Evolutionary conservation across 768 basidiomycete genomes (phyloP).

Genomic region (Cyathus striatus): DNA sequence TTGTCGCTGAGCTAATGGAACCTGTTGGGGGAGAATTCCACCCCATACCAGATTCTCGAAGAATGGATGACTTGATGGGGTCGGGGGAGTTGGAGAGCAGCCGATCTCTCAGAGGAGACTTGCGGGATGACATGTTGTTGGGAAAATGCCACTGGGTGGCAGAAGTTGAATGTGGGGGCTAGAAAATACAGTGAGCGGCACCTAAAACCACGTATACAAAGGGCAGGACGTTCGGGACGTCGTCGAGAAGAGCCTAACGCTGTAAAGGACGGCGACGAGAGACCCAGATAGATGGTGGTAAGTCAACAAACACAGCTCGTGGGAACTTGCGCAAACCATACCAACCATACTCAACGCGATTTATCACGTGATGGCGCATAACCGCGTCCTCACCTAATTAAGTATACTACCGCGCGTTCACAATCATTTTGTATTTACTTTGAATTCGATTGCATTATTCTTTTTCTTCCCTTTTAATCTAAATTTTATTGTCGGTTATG

Average conservation of each 20-base stretch:
- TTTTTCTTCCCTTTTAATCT: too few relatives aligned
- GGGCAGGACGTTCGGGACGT: conserved; percentile 2
- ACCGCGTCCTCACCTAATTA: too few relatives aligned
- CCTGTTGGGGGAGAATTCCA: conserved; percentile 46
- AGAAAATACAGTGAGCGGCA: conserved; percentile 4
- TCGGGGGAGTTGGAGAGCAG: conserved; percentile 61
- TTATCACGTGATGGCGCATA: conserved; percentile 35
- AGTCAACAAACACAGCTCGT: conserved; percentile 36
- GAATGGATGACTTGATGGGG: conserved; percentile 57
- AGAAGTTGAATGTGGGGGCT: background rate
- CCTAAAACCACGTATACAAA: conserved; percentile 5
- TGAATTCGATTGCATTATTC: too few relatives aligned
- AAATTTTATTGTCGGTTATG: too few relatives aligned
- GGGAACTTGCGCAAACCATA: conserved; percentile 20
- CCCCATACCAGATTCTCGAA: conserved; percentile 59
- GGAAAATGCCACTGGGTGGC: background rate
- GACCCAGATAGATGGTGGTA: conserved; percentile 8
- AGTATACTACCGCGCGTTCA: too few relatives aligned
- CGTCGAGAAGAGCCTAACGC: conserved; percentile 8
- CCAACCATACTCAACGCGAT: conserved; percentile 21
- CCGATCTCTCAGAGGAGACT: conserved; percentile 52
- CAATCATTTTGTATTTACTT: too few relatives aligned
- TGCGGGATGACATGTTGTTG: conserved; percentile 30
- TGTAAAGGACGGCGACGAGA: conserved; percentile 10
- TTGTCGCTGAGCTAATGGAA: conserved; percentile 23